phyloP scores from a whole-genome alignment of 257 asterid species.

The Verbena officinalis region DNA sequence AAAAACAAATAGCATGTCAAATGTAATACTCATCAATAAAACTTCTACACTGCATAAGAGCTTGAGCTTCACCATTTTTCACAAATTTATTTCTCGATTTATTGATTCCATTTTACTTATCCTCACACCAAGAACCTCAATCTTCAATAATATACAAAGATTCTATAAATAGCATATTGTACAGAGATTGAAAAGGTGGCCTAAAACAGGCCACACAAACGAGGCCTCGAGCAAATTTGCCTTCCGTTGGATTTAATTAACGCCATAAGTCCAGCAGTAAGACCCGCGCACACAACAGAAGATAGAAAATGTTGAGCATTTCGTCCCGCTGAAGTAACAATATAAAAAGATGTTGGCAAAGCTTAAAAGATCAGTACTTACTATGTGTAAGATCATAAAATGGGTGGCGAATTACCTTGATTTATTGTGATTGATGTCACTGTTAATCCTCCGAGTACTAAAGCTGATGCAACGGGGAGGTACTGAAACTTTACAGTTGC shows the following conservation, averaged over 20 bases:
- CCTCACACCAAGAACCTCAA: neutral
- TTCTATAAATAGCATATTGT: conserved; percentile 8
- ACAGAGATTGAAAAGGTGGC: neutral
- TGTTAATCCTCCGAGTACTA: conserved; percentile 89
- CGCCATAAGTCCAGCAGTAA: conserved; percentile 85
- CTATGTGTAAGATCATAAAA: no score
- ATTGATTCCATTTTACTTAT: neutral
- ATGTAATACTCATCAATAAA: no score
- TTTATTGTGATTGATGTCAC: conserved; percentile 83
- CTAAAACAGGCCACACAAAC: conserved; percentile 84
- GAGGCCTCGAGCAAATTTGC: conserved; percentile 92
- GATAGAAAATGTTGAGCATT: conserved; percentile 58
- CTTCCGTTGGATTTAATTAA: conserved; percentile 83
- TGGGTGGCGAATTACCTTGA: conserved; percentile 57
- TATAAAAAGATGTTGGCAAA: neutral
- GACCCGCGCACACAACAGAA: conserved; percentile 75
- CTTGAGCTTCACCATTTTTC: conserved; percentile 3
- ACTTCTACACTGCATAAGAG: neutral
- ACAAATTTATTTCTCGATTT: conserved; percentile 9
- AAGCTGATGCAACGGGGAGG: conserved; percentile 96
- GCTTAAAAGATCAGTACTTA: no score
- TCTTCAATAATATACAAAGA: conserved; percentile 21
- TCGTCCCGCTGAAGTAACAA: conserved; percentile 59
- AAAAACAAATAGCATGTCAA: no score
- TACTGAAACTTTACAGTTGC: conserved; percentile 56